Conservation (phyloP, 1,139 yeast genomes). For the Saccharomyces pastorianus region DNA sequence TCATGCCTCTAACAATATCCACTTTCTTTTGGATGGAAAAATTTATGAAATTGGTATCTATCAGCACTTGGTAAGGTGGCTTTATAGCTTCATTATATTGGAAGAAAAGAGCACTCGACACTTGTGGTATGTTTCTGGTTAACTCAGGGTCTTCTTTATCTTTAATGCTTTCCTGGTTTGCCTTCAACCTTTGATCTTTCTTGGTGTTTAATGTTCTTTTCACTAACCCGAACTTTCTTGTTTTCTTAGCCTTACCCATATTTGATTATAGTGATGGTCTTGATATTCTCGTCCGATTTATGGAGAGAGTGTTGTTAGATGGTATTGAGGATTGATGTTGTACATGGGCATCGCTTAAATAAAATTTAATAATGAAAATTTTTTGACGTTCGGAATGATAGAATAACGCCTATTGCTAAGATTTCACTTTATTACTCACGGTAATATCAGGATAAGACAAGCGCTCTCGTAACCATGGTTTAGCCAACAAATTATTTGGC, state of each 20-base stretch:
- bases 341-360: neutral
- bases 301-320: neutral
- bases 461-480: neutral
- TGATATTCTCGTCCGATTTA: neutral
- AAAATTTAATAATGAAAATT: neutral
- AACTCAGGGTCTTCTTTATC: slow-evolving; percentile 65
- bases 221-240: slow-evolving; percentile 90
- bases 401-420: neutral
- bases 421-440: neutral
- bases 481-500: neutral
- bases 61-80: slow-evolving; percentile 92
- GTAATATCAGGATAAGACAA: neutral
- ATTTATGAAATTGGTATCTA: slow-evolving; percentile 94
- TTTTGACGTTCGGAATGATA: neutral
- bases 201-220: slow-evolving; percentile 64
- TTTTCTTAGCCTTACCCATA: slow-evolving; percentile 96
- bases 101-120: slow-evolving; percentile 88
- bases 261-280: neutral
- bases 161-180: slow-evolving; percentile 26
- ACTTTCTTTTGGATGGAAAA: slow-evolving; percentile 92
- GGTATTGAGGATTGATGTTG: neutral
- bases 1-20: slow-evolving; percentile 87
- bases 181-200: slow-evolving; percentile 59
- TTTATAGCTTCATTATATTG: slow-evolving; percentile 89
- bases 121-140: slow-evolving; percentile 86